phyloP scores from a whole-genome alignment of 352 stramenopile species.

The Phytophthora foliorum region DNA sequence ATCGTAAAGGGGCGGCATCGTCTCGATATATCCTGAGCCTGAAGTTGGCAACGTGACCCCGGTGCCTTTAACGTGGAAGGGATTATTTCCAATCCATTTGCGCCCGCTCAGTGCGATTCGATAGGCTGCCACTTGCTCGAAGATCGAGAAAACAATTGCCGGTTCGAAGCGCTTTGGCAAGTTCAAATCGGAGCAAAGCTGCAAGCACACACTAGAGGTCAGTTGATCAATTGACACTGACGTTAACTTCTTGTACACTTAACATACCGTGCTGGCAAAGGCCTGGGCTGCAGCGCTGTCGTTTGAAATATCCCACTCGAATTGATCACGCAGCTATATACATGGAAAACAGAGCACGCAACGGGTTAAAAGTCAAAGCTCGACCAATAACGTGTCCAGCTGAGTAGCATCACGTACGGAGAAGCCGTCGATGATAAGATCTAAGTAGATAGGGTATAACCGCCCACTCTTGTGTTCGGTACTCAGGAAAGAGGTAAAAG shows the following conservation, averaged over 20 bases:
- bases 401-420: constrained; percentile 46
- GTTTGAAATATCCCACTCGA: constrained; percentile 82
- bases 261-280: constrained; percentile 57
- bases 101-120: constrained; percentile 56
- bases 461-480: constrained; percentile 26
- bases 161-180: constrained; percentile 62
- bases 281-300: constrained; percentile 53
- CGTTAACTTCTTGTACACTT: background rate
- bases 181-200: constrained; percentile 71
- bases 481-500: constrained; percentile 62
- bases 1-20: constrained; percentile 60
- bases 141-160: constrained; percentile 79
- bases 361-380: background rate
- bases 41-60: constrained; percentile 27
- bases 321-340: constrained; percentile 77
- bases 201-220: background rate
- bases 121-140: constrained; percentile 78
- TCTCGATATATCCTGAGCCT: constrained; percentile 57
- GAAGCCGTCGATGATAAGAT: constrained; percentile 74
- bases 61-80: constrained; percentile 37
- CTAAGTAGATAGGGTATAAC: constrained; percentile 75
- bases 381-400: background rate
- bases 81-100: constrained; percentile 71
- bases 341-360: background rate
- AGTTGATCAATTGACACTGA: background rate